Percentiles rank a stretch among this genome's conserved stretches.
Evolutionary conservation across 2,329 filamentous ascomycete species (phyloP).

Genomic region (Colletotrichum sp.): DNA sequence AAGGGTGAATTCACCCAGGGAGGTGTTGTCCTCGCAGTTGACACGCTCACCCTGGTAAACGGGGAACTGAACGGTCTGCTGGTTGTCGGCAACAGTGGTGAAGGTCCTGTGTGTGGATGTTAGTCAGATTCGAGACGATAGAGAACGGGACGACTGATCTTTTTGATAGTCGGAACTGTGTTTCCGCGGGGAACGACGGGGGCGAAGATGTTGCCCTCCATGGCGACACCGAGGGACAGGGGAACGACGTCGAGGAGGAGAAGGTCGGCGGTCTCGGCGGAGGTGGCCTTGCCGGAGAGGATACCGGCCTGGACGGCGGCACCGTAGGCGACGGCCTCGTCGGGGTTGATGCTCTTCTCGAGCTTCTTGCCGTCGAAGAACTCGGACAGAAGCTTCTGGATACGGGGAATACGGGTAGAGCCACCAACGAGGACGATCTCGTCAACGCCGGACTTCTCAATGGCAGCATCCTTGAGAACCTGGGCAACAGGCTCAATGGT

Average conservation of each 20-base stretch:
- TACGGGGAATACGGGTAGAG: slow-evolving; percentile 97
- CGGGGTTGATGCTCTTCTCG: slow-evolving; percentile 99
- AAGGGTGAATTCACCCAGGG: slow-evolving; percentile 94
- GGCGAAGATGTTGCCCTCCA: slow-evolving; percentile 99
- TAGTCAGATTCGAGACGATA: no score
- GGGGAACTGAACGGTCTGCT: slow-evolving; percentile 88
- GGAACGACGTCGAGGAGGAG: slow-evolving; percentile 96
- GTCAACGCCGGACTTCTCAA: slow-evolving; percentile 91
- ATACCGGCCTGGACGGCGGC: slow-evolving; percentile 99
- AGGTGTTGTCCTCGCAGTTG: slow-evolving; percentile 98
- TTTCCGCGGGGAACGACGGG: slow-evolving; percentile 84
- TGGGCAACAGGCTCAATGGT: slow-evolving; percentile 96
- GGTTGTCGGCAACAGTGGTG: slow-evolving; percentile 81
- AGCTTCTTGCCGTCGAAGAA: slow-evolving; percentile 99
- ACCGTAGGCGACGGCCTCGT: slow-evolving; percentile 99
- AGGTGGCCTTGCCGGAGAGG: slow-evolving; percentile 96
- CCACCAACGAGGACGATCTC: slow-evolving; percentile 99
- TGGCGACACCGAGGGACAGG: slow-evolving; percentile 96
- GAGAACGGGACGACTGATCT: slow-evolving; percentile 38
- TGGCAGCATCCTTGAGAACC: slow-evolving; percentile 89
- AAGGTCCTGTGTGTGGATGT: slow-evolving; percentile 61
- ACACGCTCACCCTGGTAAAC: slow-evolving; percentile 96
- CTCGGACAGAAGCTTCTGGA: slow-evolving; percentile 98
- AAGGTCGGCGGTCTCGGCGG: slow-evolving; percentile 91
- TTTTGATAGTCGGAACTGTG: slow-evolving; percentile 82